Evolutionary conservation across 1,284 basidiomycete genomes (phyloP), one percentile per base, ranked within the genome.

Genomic region (Fistulinella cinereoalba): DNA sequence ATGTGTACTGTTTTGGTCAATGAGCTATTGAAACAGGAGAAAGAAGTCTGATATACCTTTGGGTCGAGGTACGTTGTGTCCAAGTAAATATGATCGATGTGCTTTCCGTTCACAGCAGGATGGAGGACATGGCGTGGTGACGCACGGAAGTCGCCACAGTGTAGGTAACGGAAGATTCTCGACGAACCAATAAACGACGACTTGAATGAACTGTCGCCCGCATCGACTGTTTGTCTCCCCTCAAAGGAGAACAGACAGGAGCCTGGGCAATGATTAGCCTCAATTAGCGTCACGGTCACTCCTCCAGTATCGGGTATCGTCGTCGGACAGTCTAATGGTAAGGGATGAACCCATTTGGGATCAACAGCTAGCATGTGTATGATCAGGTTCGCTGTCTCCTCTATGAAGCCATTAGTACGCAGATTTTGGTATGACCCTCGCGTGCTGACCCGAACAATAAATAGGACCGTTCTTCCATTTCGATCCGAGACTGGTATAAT

Each of bases 61-160:
- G 95, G 90, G 59, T 97, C 88, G 32, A 97, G 76, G 66, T 99
- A 99, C 0, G 97, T 99, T 7, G 96, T 98, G 66, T 99, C 97
- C 22, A 99, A 77, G 65, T 99, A 99, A 41, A 95, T 80, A 43
- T 85, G 81, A 61, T 98, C 93, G 12, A 99, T 78, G 40, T 71
- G 73, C 56, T 88, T 93, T 25, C 83, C 84, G 46, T 80, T 81
- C 41, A 97, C 75, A 0, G 81, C 80, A 0, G 92, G 89, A 64
- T 97, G 94, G 7, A 85, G 58, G 9, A 90, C 78, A 67, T 95
- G 92, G 41, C 77, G 76, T 0, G 94, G 94, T 25, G 85, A 90
- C 34, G 92, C 91, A 49, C 92, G 79, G 58, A 95, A 93, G 66
- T 98, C 96, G 0, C 96, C 96, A 55, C 97, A 99, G 58, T 99